Percentiles rank a stretch among this genome's conserved stretches.
These are phyloP conservation scores for Gynochthodes officinalis DNA, from an alignment of 257 asterid species.

Conservation along the genomic window DNA sequence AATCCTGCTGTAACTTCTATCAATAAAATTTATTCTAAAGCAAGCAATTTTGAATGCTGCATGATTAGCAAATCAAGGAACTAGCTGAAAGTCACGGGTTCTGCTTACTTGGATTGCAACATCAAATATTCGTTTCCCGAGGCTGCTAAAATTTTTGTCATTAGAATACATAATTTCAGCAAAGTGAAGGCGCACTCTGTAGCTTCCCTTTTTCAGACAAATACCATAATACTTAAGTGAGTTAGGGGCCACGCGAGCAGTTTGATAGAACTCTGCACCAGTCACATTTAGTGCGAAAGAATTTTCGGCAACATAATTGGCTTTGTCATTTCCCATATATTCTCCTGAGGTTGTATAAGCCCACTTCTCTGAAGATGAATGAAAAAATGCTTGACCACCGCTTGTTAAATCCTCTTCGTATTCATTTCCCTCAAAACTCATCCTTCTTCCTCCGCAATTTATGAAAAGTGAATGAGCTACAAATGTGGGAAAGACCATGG, in stretches of 20 bases:
- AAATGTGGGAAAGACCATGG: constrained; percentile 9
- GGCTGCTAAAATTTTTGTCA: constrained; percentile 54
- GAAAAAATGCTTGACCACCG: constrained; percentile 55
- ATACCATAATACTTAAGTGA: constrained; percentile 75
- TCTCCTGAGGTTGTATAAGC: constrained; percentile 80
- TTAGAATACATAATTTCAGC: constrained; percentile 74
- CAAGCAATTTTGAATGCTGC: not conserved
- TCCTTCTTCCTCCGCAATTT: constrained; percentile 74
- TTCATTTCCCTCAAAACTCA: constrained; percentile 39
- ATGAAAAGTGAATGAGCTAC: constrained; percentile 63
- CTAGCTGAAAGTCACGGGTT: not conserved
- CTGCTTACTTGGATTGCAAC: constrained; percentile 81
- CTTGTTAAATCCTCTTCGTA: constrained; percentile 54
- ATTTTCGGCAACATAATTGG: constrained; percentile 26
- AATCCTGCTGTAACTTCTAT: not conserved
- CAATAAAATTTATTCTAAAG: not conserved
- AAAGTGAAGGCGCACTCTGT: constrained; percentile 80
- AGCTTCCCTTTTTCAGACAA: constrained; percentile 79
- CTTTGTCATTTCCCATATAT: constrained; percentile 16
- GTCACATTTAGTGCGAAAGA: constrained; percentile 25
- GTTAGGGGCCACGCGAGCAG: constrained; percentile 77
- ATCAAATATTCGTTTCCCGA: constrained; percentile 75
- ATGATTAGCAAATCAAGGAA: not conserved
- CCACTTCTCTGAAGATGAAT: constrained; percentile 46
- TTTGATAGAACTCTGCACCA: constrained; percentile 45